Evolutionary conservation across 1,139 yeast species (phyloP).

Genomic region (Zygosaccharomyces sapae): DNA sequence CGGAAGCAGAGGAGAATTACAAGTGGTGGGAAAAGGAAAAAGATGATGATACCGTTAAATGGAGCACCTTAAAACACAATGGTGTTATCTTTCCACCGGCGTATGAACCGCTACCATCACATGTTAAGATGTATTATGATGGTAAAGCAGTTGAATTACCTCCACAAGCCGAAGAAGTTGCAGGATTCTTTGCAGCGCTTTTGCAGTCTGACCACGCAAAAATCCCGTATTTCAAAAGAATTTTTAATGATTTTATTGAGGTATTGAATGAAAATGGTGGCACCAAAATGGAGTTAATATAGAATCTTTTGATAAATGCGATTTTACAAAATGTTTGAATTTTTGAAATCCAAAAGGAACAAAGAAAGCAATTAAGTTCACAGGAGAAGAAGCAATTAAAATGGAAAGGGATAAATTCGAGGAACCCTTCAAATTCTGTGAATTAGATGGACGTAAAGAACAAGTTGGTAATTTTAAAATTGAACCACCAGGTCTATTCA

Average conservation of each 20-base stretch:
- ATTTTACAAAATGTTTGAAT: conserved; percentile 71
- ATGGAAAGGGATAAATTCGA: conserved; percentile 70
- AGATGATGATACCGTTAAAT: conserved; percentile 72
- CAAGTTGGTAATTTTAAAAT: conserved; percentile 90
- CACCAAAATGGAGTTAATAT: conserved; percentile 47
- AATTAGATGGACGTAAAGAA: conserved; percentile 82
- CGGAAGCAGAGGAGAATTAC: conserved; percentile 59
- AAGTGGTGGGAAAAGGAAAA: conserved; percentile 77
- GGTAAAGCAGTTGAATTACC: conserved; percentile 73
- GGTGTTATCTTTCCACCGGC: conserved; percentile 94
- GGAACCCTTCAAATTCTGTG: conserved; percentile 77
- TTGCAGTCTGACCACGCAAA: conserved; percentile 83
- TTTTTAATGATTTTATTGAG: conserved; percentile 68
- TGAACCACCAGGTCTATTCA: conserved; percentile 92
- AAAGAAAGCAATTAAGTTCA: conserved; percentile 60
- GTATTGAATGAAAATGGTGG: conserved; percentile 72
- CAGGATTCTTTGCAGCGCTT: conserved; percentile 90
- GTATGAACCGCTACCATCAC: conserved; percentile 80
- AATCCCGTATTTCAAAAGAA: conserved; percentile 84
- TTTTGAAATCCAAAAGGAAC: conserved; percentile 71
- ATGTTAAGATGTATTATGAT: conserved; percentile 70
- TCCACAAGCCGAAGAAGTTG: conserved; percentile 87
- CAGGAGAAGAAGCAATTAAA: conserved; percentile 73
- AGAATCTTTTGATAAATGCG: conserved; percentile 62
- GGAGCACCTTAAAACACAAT: conserved; percentile 81